These are phyloP conservation scores for Macrotyloma uniflorum DNA, from an alignment of 306 rosid species.

Conservation along the genomic window DNA sequence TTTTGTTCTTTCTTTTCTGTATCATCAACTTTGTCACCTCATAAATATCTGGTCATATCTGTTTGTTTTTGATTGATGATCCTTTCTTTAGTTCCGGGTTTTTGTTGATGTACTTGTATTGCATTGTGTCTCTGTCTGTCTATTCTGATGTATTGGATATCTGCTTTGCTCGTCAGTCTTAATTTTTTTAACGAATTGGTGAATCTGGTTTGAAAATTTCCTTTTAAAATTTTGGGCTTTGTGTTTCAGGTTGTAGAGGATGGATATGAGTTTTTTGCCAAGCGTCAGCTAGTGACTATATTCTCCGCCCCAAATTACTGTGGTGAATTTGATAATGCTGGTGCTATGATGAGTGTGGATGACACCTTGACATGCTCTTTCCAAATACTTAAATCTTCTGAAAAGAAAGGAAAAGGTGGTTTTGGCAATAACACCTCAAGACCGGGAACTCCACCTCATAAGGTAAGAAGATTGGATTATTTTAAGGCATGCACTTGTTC, in stretches of 20 bases:
- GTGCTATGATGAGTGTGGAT: conserved; percentile 60
- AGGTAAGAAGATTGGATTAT: conserved; percentile 41
- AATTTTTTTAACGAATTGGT: neutral
- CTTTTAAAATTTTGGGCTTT: neutral
- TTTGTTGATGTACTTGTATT: neutral
- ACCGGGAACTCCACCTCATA: conserved; percentile 59
- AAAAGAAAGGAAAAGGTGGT: conserved; percentile 52
- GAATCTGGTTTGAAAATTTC: conserved; percentile 12
- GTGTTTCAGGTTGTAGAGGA: conserved; percentile 51
- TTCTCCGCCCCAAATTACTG: conserved; percentile 57
- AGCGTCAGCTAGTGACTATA: conserved; percentile 52
- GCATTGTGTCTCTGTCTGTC: conserved; percentile 6
- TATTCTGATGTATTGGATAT: conserved; percentile 7
- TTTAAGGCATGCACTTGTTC: conserved; percentile 11
- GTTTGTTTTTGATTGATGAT: neutral
- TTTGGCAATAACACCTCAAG: conserved; percentile 49
- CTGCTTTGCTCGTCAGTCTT: neutral
- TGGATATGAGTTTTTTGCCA: conserved; percentile 57
- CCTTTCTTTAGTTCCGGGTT: conserved; percentile 21
- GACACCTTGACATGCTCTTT: conserved; percentile 54
- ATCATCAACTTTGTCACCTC: conserved; percentile 1
- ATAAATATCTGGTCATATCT: conserved; percentile 14
- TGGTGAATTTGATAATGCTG: conserved; percentile 54
- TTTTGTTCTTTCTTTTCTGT: conserved; percentile 31
- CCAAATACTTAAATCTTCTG: conserved; percentile 55